Base-by-base conservation (phyloP, 2,329 filamentous ascomycete genomes). In the Stromatinia cepivora region DNA sequence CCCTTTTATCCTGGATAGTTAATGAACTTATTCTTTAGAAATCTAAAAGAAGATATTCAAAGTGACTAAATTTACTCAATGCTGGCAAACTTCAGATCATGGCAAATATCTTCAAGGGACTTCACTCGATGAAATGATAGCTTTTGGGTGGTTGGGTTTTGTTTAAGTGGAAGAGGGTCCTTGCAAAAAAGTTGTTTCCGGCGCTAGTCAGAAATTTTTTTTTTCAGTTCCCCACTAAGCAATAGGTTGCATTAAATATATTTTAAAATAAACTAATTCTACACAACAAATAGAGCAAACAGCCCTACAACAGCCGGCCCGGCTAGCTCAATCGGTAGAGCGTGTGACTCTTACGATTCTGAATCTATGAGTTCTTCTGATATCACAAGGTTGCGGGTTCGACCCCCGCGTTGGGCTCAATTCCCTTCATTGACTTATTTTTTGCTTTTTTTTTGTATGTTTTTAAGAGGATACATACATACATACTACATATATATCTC, bases 261-360 rank as follows among this genome's bases (percentile, higher is more conserved):
- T 28, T 1, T 2, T 9, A 8, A 22, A 52, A n/a, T n/a, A n/a
- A n/a, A n/a, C n/a, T n/a, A n/a, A n/a, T n/a, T n/a, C n/a, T n/a
- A n/a, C n/a, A n/a, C n/a, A n/a, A 42, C 46, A 52, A 39, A 20
- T 20, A 25, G 1, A 52, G 52, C 48, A 68, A 63, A 42, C 13
- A 42, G 39, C 10, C 9, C 39, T 42, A 15, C 13, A 42, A 42
- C 15, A 69, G 58, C 53, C 61, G 45, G 72, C 74, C 73, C 71
- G 73, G 73, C 70, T 75, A 76, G 75, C 75, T 76, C 75, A 76
- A 75, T 76, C 74, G 74, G 75, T 76, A 76, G 75, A 76, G 75
- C 75, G 75, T 77, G 74, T 74, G 75, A 71, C 74, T 76, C 74
- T 76, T 75, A 76, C 3, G 66, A 56, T 68, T 56, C 22, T 50